Evolutionary conservation across 345 rosid species (phyloP).

Genomic region (Ceriops decandra): DNA sequence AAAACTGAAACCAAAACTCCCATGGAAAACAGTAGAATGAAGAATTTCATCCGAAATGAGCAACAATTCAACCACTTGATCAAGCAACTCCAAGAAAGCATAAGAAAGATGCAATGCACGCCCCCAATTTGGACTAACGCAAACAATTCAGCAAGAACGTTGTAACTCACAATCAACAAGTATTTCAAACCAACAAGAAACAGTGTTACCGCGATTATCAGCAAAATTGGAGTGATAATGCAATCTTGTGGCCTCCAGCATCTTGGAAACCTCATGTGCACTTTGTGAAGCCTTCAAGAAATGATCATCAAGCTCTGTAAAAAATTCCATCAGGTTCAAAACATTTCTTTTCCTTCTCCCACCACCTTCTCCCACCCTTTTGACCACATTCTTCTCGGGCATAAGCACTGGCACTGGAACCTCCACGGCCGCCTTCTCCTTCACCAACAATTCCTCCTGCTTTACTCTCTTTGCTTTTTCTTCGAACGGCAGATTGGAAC

Average conservation of each 20-base stretch:
- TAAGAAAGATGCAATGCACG: not conserved
- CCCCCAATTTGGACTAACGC: not conserved
- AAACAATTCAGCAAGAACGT: not conserved
- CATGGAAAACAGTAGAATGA: too few species aligned
- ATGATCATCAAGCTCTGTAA: slow-evolving; percentile 72
- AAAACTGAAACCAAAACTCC: too few species aligned
- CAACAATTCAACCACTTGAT: too few species aligned
- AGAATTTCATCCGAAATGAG: too few species aligned
- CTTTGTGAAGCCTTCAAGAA: slow-evolving; percentile 87
- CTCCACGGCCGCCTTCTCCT: slow-evolving; percentile 17
- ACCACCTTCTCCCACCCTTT: slow-evolving; percentile 23
- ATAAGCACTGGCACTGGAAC: slow-evolving; percentile 21
- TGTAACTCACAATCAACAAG: not conserved
- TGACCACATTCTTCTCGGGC: slow-evolving; percentile 42
- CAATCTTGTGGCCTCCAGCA: slow-evolving; percentile 89
- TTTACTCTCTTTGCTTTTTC: slow-evolving; percentile 14
- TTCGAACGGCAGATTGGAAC: slow-evolving; percentile 16
- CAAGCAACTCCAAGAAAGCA: too few species aligned
- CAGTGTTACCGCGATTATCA: slow-evolving; percentile 68
- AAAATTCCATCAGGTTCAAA: slow-evolving; percentile 47
- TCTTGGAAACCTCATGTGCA: slow-evolving; percentile 88
- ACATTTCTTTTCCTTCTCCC: slow-evolving; percentile 17
- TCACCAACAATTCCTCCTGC: slow-evolving; percentile 7
- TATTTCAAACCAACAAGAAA: not conserved
- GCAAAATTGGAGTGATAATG: slow-evolving; percentile 99